Evolutionary conservation across 148 eudicot species (phyloP).

Genomic region (Amaranthus hypochondriacus): DNA sequence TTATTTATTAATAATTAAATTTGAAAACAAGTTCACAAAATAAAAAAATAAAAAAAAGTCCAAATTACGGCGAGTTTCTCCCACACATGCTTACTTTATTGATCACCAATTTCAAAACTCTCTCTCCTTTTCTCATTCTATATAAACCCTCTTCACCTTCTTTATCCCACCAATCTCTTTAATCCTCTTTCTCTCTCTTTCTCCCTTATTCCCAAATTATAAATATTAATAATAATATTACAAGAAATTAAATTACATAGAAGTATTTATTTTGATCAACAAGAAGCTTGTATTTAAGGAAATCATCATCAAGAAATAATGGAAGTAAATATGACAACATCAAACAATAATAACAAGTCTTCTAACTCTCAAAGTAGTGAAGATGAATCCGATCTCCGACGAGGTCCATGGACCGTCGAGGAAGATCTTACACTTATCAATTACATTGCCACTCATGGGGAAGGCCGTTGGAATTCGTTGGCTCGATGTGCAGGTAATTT

Average conservation of each 20-base stretch:
- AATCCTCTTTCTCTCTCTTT: conserved; percentile 29
- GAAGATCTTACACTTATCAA: conserved; percentile 79
- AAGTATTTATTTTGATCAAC: background rate
- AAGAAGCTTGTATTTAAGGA: background rate
- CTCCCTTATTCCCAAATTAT: background rate
- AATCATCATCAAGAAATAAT: conserved; percentile 19
- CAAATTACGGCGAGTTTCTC: conserved; percentile 66
- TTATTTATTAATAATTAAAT: background rate
- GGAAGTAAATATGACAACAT: conserved; percentile 26
- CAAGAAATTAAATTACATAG: background rate
- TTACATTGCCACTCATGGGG: conserved; percentile 70
- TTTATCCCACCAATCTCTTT: conserved; percentile 19
- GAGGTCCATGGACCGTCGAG: conserved; percentile 94
- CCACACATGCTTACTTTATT: conserved; percentile 44
- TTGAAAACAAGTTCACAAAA: background rate
- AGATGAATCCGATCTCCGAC: conserved; percentile 53
- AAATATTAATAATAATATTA: conserved; percentile 11
- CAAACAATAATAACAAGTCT: background rate
- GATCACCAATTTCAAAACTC: conserved; percentile 31
- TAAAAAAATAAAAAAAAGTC: conserved; percentile 14
- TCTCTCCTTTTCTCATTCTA: conserved; percentile 26
- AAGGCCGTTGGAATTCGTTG: conserved; percentile 95
- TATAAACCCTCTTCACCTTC: conserved; percentile 51
- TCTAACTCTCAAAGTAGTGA: conserved; percentile 21
- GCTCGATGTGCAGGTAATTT: conserved; percentile 73